Percentiles rank a stretch among this genome's conserved stretches.
Evolutionary conservation across 2,329 filamentous ascomycete species (phyloP).

Genomic region (Beauveria sp.): DNA sequence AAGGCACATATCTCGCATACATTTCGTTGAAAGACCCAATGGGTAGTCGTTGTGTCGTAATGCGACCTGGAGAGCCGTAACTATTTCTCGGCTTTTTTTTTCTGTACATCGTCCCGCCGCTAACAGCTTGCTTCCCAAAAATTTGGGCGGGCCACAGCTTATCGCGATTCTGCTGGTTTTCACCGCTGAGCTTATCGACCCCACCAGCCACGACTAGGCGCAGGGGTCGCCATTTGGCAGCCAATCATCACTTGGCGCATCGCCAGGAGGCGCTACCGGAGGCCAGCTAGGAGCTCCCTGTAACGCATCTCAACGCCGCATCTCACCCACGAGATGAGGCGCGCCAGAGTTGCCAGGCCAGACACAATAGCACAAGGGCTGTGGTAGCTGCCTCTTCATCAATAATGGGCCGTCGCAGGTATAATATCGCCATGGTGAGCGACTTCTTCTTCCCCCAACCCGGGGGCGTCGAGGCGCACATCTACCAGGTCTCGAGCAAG

Average conservation of each 20-base stretch:
- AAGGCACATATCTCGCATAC: conserved; percentile 38
- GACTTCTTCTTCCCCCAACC: conserved; percentile 99
- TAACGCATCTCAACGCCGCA: neutral
- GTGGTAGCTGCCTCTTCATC: conserved; percentile 12
- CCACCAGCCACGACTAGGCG: neutral
- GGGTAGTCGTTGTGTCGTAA: neutral
- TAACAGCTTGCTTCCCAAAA: conserved; percentile 20
- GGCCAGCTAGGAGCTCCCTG: neutral
- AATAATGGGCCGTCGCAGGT: conserved; percentile 47
- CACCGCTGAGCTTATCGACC: conserved; percentile 23
- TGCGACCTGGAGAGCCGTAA: neutral
- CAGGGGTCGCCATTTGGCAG: neutral
- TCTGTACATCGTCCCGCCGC: neutral
- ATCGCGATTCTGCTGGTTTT: conserved; percentile 28
- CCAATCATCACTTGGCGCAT: neutral
- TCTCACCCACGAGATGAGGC: neutral
- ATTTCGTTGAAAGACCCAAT: conserved; percentile 20
- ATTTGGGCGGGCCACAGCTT: conserved; percentile 27
- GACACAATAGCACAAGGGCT: neutral
- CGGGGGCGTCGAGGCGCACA: conserved; percentile 93
- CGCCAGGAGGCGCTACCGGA: neutral
- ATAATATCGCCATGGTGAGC: conserved; percentile 84
- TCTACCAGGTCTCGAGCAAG: conserved; percentile 95
- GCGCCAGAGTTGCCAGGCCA: neutral
- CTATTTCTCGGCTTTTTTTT: neutral